Percentiles rank a stretch among this genome's conserved stretches.
phyloP scores from a whole-genome alignment of 441 rosid genomes.

The Cnidoscolus chayamansa region DNA sequence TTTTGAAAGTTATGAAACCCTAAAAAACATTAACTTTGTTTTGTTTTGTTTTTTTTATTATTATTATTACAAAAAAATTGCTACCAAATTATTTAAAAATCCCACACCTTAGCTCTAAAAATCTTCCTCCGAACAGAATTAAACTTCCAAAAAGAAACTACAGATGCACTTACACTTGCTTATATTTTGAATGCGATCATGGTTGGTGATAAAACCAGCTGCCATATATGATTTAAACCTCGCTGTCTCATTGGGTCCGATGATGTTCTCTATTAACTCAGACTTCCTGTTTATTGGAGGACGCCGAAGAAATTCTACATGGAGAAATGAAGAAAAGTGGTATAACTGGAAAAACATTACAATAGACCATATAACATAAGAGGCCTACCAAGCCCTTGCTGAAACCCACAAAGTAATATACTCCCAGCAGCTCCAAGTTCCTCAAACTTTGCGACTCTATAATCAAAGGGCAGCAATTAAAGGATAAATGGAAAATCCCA shows the following conservation, averaged over 20 bases:
- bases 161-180: conserved; percentile 57
- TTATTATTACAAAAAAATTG: too few species aligned
- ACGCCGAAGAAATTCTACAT: conserved; percentile 56
- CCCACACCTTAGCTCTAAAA: too few species aligned
- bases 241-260: conserved; percentile 58
- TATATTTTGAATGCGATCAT: conserved; percentile 45
- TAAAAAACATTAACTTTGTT: too few species aligned
- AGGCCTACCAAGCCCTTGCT: conserved; percentile 58
- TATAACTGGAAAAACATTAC: neutral
- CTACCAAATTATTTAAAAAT: too few species aligned
- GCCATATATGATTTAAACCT: conserved; percentile 57
- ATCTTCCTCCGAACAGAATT: too few species aligned
- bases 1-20: too few species aligned
- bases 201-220: conserved; percentile 49
- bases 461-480: conserved; percentile 7
- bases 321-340: conserved; percentile 6
- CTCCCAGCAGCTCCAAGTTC: conserved; percentile 50
- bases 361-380: conserved; percentile 10
- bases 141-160: neutral
- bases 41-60: too few species aligned
- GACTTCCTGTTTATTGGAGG: conserved; percentile 56
- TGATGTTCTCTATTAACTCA: conserved; percentile 44
- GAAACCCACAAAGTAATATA: conserved; percentile 56
- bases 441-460: conserved; percentile 63
- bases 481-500: neutral